These are phyloP conservation scores for Rubroshorea leprosula DNA, from an alignment of 345 rosid genomes.

Conservation along the genomic window DNA sequence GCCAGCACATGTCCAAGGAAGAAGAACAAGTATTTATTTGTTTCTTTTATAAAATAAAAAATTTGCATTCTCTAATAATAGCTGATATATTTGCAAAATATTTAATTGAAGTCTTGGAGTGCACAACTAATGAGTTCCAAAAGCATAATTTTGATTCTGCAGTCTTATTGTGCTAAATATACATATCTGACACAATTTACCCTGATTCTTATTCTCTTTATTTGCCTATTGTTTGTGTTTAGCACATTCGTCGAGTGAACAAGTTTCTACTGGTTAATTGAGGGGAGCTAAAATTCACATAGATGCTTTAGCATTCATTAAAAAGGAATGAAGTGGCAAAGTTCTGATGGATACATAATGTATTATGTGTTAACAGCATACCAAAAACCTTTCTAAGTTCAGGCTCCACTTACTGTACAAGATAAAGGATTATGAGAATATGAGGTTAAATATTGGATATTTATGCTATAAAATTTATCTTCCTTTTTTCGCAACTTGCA, in stretches of 20 bases:
- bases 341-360: background rate
- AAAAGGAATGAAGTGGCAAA: background rate
- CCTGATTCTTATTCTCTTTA: background rate
- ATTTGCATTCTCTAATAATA: background rate
- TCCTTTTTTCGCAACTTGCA: too few relatives aligned
- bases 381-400: background rate
- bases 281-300: background rate
- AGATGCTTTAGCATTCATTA: too few relatives aligned
- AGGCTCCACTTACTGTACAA: background rate
- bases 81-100: slow-evolving; percentile 6
- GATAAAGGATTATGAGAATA: background rate
- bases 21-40: slow-evolving; percentile 65
- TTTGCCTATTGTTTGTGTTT: slow-evolving; percentile 1
- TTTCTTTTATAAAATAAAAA: background rate
- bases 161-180: background rate
- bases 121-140: background rate
- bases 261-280: background rate
- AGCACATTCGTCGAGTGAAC: background rate
- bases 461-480: too few relatives aligned
- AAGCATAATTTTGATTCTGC: slow-evolving; percentile 1
- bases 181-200: background rate
- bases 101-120: slow-evolving; percentile 4
- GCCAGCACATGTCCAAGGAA: slow-evolving; percentile 93
- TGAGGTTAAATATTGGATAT: too few relatives aligned
- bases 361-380: background rate